A percentile compares a stretch with the other conserved stretches of the same genome.
phyloP scores from a whole-genome alignment of 1,284 basidiomycete genomes.

The Agroathelia rolfsii region DNA sequence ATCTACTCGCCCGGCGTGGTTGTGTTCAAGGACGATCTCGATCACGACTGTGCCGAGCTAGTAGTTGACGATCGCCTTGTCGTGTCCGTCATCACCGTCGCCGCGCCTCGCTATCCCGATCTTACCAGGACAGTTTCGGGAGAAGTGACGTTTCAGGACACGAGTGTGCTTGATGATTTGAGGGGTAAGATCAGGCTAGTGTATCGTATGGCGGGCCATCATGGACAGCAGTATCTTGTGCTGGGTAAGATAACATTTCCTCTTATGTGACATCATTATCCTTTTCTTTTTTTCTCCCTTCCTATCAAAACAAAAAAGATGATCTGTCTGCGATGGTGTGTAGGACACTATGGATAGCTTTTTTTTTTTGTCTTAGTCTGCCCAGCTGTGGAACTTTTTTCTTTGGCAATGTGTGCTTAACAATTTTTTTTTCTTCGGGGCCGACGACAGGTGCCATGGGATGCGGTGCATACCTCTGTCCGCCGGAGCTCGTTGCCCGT shows the following conservation, averaged over 20 bases:
- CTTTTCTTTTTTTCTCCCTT: not conserved
- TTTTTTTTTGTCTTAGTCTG: too few species aligned
- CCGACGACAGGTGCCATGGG: slow-evolving; percentile 36
- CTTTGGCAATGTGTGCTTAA: not conserved
- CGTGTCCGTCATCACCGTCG: slow-evolving; percentile 35
- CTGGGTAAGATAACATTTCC: slow-evolving; percentile 23
- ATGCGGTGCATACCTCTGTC: slow-evolving; percentile 34
- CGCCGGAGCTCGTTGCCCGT: slow-evolving; percentile 28
- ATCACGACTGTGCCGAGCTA: slow-evolving; percentile 29
- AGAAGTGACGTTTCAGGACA: slow-evolving; percentile 21
- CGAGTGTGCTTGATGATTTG: slow-evolving; percentile 23
- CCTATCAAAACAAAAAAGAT: not conserved
- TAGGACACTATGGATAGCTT: too few species aligned
- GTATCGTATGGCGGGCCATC: slow-evolving; percentile 32
- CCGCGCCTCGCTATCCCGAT: slow-evolving; percentile 25
- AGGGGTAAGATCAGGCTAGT: slow-evolving; percentile 32
- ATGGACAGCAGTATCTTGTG: slow-evolving; percentile 27
- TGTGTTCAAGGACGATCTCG: slow-evolving; percentile 36
- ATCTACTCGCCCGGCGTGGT: slow-evolving; percentile 35
- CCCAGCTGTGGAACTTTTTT: too few species aligned
- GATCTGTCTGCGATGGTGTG: too few species aligned
- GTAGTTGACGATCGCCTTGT: slow-evolving; percentile 21
- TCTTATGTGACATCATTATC: slow-evolving; percentile 1
- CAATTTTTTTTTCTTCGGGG: not conserved
- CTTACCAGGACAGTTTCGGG: slow-evolving; percentile 22